Evolutionary conservation across 164 flowering plant species (phyloP).

Genomic region (Vitis amurensis): DNA sequence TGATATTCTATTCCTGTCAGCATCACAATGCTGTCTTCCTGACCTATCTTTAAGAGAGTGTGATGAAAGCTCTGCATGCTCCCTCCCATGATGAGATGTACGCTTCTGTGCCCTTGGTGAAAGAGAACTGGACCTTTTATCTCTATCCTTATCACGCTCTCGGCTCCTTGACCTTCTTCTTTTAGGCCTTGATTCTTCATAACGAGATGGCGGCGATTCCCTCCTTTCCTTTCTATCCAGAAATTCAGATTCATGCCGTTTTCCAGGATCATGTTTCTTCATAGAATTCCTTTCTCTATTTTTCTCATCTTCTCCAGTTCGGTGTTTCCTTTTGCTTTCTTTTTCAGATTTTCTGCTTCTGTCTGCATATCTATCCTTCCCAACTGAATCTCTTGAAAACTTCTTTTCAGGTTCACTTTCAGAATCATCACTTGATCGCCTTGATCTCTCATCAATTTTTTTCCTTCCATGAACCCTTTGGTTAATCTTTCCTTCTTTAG

Average conservation of each 20-base stretch:
- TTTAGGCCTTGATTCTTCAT: constrained; percentile 53
- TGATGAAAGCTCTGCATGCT: constrained; percentile 38
- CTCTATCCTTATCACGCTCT: constrained; percentile 51
- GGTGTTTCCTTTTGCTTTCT: constrained; percentile 55
- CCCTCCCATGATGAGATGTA: constrained; percentile 32
- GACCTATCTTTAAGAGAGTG: constrained; percentile 42
- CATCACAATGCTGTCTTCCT: constrained; percentile 46
- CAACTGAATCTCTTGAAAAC: constrained; percentile 25
- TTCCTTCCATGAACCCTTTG: constrained; percentile 18
- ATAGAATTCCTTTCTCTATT: constrained; percentile 26
- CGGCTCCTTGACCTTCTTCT: constrained; percentile 74
- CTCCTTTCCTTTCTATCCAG: constrained; percentile 46
- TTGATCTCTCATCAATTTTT: constrained; percentile 22
- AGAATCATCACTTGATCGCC: constrained; percentile 15
- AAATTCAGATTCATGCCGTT: constrained; percentile 30
- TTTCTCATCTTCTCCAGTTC: constrained; percentile 37
- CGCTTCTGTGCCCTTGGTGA: constrained; percentile 58
- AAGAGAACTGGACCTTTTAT: constrained; percentile 51
- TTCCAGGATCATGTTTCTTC: constrained; percentile 38
- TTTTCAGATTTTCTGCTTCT: constrained; percentile 41
- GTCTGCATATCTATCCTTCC: constrained; percentile 37
- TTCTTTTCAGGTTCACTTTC: constrained; percentile 34
- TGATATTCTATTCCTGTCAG: constrained; percentile 40
- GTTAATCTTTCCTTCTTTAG: not conserved
- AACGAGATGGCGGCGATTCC: constrained; percentile 34